Base-by-base conservation (phyloP, 78 protist species). In the Emiliania huxleyi region DNA sequence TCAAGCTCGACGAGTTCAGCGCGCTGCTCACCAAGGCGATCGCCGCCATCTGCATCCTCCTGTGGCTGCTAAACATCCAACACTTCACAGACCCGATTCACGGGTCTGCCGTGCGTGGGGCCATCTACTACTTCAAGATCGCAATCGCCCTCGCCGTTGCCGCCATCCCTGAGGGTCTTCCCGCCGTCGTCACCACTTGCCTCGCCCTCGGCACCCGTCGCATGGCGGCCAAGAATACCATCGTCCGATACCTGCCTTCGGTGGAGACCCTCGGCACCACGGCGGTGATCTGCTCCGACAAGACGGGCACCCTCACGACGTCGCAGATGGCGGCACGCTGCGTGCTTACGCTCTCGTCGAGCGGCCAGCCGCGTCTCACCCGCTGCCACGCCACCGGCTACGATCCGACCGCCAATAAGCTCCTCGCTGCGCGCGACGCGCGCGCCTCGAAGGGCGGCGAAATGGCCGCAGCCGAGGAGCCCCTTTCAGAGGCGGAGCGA, bases 191-290 rank as follows among this genome's bases (percentile, higher is more conserved):
- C 33, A 96, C 99, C 15, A 91, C 94, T 15, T 88, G 96, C 87
- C 94, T 98, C 33, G 96, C 99, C 15, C 91, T 98, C 37, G 97
- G 98, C 35, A 84, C 94, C 56, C 71, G 91, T 0, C 56, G 91
- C 6, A 97, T 99, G 98, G 97, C 98, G 42, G 91, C 3, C 46
- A 88, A 84, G 29, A 96, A 73, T 4, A 42, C 83, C 19, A 73
- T 29, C n/a, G 83, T 98, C n/a, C 94, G 96, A 37, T 62, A 69
- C 23, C 52, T 96, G 33, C 95, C 94, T 1, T 94, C 98, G n/a
- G 99, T 99, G 73, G 99, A 97, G 92, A 98, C 99, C 8, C 98
- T 98, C 2, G 99, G 99, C 5, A 93, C 96, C 33, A 92, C 96
- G 48, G 44, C 96, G 26, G 96, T 98, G 73, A 97, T 99, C 90